Conservation (phyloP, 257 asterid species). For the Misopates orontium region DNA sequence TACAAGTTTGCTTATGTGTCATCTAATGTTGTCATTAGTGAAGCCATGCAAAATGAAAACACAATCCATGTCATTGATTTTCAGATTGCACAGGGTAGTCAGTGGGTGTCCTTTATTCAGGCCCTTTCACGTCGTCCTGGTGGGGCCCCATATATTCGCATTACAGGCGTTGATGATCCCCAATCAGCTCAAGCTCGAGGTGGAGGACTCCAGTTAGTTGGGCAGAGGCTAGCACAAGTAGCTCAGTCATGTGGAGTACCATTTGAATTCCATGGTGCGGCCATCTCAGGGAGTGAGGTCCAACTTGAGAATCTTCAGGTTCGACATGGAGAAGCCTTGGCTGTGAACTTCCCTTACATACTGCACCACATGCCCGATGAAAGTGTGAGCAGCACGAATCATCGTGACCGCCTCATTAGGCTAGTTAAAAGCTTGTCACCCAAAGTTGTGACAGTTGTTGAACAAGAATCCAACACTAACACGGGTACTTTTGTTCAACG, state of each 20-base stretch:
- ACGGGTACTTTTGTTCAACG: constrained; percentile 67
- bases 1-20: constrained; percentile 85
- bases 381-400: constrained; percentile 80
- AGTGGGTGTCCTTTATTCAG: constrained; percentile 71
- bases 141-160: constrained; percentile 49
- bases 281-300: constrained; percentile 69
- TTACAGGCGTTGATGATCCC: constrained; percentile 67
- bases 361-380: constrained; percentile 97
- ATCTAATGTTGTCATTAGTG: constrained; percentile 67
- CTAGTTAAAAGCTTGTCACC: constrained; percentile 83
- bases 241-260: constrained; percentile 76
- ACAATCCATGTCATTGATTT: constrained; percentile 83
- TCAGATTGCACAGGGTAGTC: constrained; percentile 95
- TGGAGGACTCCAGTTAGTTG: constrained; percentile 81
- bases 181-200: constrained; percentile 82
- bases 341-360: constrained; percentile 80
- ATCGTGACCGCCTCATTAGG: constrained; percentile 72
- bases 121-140: constrained; percentile 49
- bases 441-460: constrained; percentile 74
- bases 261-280: constrained; percentile 81
- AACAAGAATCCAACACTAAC: constrained; percentile 89
- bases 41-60: constrained; percentile 71
- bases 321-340: constrained; percentile 75
- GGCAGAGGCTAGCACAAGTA: constrained; percentile 54
- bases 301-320: constrained; percentile 51